Conservation (phyloP, 1,284 basidiomycete genomes). For the Coniophora puteana region DNA sequence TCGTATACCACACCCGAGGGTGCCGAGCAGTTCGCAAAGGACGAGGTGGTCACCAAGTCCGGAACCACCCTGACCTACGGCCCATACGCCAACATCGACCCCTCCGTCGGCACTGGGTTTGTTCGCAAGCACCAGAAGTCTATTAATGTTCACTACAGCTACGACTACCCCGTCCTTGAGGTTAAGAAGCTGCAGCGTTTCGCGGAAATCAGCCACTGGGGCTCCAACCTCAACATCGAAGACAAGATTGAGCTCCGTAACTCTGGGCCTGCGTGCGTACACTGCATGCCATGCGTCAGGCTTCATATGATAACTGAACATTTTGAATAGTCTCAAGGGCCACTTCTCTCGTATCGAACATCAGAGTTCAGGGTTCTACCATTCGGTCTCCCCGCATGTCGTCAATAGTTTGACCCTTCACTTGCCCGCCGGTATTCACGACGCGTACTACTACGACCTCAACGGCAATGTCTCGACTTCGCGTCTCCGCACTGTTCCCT, state of each 20-base stretch:
- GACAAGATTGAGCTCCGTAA: constrained; percentile 87
- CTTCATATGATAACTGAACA: not conserved
- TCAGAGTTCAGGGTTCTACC: constrained; percentile 72
- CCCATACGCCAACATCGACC: constrained; percentile 73
- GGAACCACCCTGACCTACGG: constrained; percentile 86
- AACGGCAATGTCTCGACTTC: constrained; percentile 98
- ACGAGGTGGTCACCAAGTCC: constrained; percentile 64
- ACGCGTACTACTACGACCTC: constrained; percentile 85
- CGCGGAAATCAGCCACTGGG: constrained; percentile 97
- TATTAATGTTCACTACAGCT: constrained; percentile 77
- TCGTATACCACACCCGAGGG: constrained; percentile 64
- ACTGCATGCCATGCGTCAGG: constrained; percentile 6
- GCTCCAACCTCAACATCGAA: constrained; percentile 89
- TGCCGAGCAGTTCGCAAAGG: constrained; percentile 52
- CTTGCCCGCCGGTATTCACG: constrained; percentile 78
- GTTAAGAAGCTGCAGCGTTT: constrained; percentile 69
- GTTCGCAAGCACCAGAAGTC: constrained; percentile 58
- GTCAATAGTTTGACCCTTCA: constrained; percentile 69
- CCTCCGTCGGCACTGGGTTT: constrained; percentile 57
- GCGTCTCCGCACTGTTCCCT: constrained; percentile 66
- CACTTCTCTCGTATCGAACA: constrained; percentile 93
- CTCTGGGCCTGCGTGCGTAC: constrained; percentile 80
- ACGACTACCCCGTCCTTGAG: constrained; percentile 77
- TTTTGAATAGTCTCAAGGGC: constrained; percentile 74
- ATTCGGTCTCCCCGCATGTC: constrained; percentile 63